Base-by-base conservation (phyloP, 306 rosid genomes). In the Parietaria judaica region DNA sequence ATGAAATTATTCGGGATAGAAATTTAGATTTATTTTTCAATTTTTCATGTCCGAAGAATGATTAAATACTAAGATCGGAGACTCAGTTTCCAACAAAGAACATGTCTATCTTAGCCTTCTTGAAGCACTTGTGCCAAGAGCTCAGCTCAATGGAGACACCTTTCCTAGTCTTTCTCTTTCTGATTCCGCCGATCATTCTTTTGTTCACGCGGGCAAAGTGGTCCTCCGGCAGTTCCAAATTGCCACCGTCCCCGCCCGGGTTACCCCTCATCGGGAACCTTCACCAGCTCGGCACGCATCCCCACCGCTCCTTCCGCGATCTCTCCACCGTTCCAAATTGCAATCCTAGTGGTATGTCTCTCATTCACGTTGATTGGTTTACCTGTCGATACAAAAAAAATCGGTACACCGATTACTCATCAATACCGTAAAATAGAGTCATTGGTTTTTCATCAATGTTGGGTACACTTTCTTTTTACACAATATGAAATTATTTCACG, bases 251-350 rank as follows among this genome's bases (percentile, higher is more conserved):
- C 3, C 86, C 80, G 13, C 68, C 80, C 14, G 67, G 56, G 34
- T 61, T 80, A 6, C 80, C 82, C 0, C 8, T 73, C 0, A 78
- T 76, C 6, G 84, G 83, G 13, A 77, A 83, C 58, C 78, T 75
- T 7, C 80, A 80, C 47, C 78, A 75, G 36, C 15, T 80, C 8
- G 74, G 89, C 15, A 52, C 70, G 11, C 53, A 60, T 3, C 76
- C 80, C 14, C 78, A 78, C 38, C 81, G 50, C 2, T 66, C 80
- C 14, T 60, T 78, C 36, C 63, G 38, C 0, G 54, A 35, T 0
- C 76, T 78, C 2, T 67, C 83, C 1, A n/a, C n/a, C n/a, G n/a
- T n/a, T n/a, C n/a, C n/a, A n/a, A n/a, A n/a, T n/a, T n/a, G 83
- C 68, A 38, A 54, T 74, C 23, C 43, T 78, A 49, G 13, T 52